These are phyloP conservation scores for Melocanna baccifera DNA, from an alignment of 176 grass and related monocot genomes.

Conservation along the genomic window DNA sequence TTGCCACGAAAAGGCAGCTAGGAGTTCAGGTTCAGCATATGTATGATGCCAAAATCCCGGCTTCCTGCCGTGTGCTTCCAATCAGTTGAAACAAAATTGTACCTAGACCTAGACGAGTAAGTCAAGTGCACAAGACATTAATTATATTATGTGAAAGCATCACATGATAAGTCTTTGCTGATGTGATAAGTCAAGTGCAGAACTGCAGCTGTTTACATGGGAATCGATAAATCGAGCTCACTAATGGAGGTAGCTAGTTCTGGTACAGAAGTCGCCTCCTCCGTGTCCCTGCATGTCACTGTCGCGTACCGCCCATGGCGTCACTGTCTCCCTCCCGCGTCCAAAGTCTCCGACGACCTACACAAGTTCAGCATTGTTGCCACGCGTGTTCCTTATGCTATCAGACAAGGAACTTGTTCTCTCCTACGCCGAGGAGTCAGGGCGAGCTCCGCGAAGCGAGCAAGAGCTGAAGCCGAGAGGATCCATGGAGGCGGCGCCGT, in stretches of 20 bases:
- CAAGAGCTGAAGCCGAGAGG: neutral
- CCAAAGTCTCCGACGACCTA: slow-evolving; percentile 6
- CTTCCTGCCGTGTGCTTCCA: slow-evolving; percentile 18
- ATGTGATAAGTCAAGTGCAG: neutral
- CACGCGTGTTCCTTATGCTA: neutral
- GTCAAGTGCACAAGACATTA: slow-evolving; percentile 1
- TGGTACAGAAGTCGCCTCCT: neutral
- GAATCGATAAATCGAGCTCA: neutral
- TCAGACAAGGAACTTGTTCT: neutral
- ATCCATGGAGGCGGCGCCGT: neutral
- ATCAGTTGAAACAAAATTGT: neutral
- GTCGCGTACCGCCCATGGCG: neutral
- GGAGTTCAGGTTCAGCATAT: neutral
- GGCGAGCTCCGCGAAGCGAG: neutral
- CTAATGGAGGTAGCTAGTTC: neutral
- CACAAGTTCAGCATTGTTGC: neutral
- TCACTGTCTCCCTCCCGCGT: slow-evolving; percentile 17
- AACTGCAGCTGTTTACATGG: neutral
- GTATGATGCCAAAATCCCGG: neutral
- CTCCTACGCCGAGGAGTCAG: neutral
- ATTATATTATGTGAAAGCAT: too few relatives aligned
- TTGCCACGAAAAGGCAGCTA: neutral
- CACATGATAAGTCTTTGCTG: too few relatives aligned
- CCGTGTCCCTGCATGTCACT: slow-evolving; percentile 11
- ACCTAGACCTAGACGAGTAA: neutral